Conservation (phyloP, 306 rosid species). For the Inga laurina region DNA sequence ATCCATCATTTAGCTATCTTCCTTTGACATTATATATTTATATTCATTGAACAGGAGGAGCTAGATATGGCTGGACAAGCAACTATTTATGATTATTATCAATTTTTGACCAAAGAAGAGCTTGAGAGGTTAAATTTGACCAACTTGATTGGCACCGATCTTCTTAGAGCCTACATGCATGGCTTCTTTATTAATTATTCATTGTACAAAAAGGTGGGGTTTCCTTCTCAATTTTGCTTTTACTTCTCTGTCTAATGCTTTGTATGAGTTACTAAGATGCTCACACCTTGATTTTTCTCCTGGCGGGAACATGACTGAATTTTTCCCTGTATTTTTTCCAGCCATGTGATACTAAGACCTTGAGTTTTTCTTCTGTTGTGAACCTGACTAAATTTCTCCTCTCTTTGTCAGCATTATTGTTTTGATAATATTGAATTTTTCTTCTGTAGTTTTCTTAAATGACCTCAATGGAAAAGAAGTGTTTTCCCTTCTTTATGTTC, state of each 20-base stretch:
- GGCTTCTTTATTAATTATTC: slow-evolving; percentile 73
- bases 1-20: slow-evolving; percentile 4
- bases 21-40: slow-evolving; percentile 32
- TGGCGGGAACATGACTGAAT: neutral
- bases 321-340: neutral
- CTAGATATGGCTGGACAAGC: slow-evolving; percentile 75
- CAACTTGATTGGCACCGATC: slow-evolving; percentile 71
- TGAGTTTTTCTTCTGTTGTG: neutral
- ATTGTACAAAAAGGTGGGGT: slow-evolving; percentile 73
- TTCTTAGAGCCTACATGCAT: slow-evolving; percentile 86
- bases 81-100: slow-evolving; percentile 66
- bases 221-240: slow-evolving; percentile 23
- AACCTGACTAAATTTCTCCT: neutral
- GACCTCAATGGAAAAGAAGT: neutral
- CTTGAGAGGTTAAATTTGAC: slow-evolving; percentile 83
- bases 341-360: neutral
- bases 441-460: neutral
- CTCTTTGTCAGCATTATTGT: neutral
- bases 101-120: slow-evolving; percentile 88
- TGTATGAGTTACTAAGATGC: slow-evolving; percentile 10
- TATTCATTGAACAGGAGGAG: slow-evolving; percentile 72
- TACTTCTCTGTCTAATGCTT: neutral
- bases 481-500: neutral
- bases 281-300: neutral
- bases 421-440: slow-evolving; percentile 6